Base-by-base conservation (phyloP, 1,139 yeast species). In the Candida tropicalis region DNA sequence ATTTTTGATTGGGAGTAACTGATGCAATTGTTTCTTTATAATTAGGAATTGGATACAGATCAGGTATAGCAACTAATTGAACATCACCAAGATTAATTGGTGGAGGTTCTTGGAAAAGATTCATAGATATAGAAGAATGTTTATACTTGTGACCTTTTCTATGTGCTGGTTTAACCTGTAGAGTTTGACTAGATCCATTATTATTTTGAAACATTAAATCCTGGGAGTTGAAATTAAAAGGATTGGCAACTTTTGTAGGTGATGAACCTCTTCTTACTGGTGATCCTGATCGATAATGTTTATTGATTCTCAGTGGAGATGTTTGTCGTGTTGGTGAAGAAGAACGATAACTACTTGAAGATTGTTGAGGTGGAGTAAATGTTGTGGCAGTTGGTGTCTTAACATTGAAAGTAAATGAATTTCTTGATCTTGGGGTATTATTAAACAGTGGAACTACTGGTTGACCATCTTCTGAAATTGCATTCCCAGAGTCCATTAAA, bases 121-220 rank as follows among this genome's bases (percentile, higher is more conserved):
- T 93, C 93, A 93, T 87, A 3, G 96, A 87, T 5, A 93, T 96
- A n/a, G 97, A 89, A 5, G 97, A 89, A 57, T 93, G 98, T 61
- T 93, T 93, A 60, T 93, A 93, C 55, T 91, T 80, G 65, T 93
- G 99, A 9, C 99, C 98, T 51, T 91, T 84, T 68, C 98, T 81
- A 57, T 88, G 95, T 0, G 87, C 82, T 0, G 91, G 79, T 49
- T 75, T 77, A 12, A 66, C 63, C 52, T 56, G 60, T 23, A 70
- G 55, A 5, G 68, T 60, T 28, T 52, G 56, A 28, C 55, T 55
- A 8, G 68, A 60, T n/a, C 60, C 56, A 50, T 60, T 64, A 40
- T 48, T 49, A 38, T 60, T 57, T 31, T 45, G 56, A 23, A 17
- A 44, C 63, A 63, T 57, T 33, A 70, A 54, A 46, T 71, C 77